Evolutionary conservation across 2,329 filamentous ascomycete genomes (phyloP), one percentile per base, ranked within the genome.

Genomic region (Arthrinium phaeospermum): DNA sequence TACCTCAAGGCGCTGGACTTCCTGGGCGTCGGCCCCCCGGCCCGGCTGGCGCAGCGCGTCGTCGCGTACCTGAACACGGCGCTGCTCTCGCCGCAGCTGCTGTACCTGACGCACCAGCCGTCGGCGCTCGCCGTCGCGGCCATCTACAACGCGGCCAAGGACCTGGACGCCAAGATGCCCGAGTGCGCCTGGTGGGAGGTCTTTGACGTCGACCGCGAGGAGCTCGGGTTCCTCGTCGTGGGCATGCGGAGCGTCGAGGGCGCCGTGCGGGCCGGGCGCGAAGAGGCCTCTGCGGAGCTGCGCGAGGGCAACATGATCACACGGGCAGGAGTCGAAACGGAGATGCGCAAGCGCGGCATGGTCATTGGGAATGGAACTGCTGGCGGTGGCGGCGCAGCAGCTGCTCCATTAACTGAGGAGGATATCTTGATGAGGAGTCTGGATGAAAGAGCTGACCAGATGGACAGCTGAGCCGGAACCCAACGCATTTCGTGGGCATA

Each of bases 121-220:
- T 89, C 93, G 74, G 90, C 92, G 34, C 86, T 99, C 13, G 96
- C 96, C 5, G 94, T 94, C 2, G 94, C 95, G 1, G 94, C 95
- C 0, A 93, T 98, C 45, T 99, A 98, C 80, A 90, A 94, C n/a
- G 94, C 96, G 0, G 93, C 94, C 0, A 89, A 92, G 64, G 95
- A 98, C 76, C 81, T 90, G 0, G 91, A 89, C 0, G 90, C 93
- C 16, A 95, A 94, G 81, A 87, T 98, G 83, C 94, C 96, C 0
- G 93, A 93, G 75, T 90, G 89, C 68, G 92, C 94, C 75, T 99
- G 96, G 96, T 99, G 96, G 96, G 95, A 98, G 82, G 94, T 98
- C 0, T 98, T 98, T 81, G 96, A 99, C 82, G 94, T 96, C 10
- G 95, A 98, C 78, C 88, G 96, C 69, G 96, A 99, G 85, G 95